A percentile compares a stretch with the other conserved stretches of the same genome.
These are phyloP conservation scores for Mortierella sp. DNA, from an alignment of 371 early-diverging fungal species.

Conservation along the genomic window DNA sequence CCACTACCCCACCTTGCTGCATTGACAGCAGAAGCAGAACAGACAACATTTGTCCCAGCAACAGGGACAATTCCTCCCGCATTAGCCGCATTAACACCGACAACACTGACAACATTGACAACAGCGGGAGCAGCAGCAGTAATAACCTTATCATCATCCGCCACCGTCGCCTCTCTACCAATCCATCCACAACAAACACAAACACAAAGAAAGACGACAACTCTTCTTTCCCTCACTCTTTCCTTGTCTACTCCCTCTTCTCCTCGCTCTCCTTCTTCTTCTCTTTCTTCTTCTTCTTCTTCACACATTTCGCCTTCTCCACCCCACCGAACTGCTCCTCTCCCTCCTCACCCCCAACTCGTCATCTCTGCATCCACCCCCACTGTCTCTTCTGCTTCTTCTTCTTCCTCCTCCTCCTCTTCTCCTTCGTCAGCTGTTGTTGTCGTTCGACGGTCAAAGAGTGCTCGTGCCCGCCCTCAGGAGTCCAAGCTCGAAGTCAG, in stretches of 20 bases:
- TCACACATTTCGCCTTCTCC: neutral
- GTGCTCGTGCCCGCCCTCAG: constrained; percentile 11
- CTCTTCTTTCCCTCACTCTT: neutral
- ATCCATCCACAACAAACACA: neutral
- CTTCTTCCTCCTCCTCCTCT: neutral
- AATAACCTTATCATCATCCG: neutral
- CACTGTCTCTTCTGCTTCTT: neutral
- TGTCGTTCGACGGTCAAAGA: neutral
- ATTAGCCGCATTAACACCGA: constrained; percentile 12
- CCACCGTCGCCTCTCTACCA: neutral
- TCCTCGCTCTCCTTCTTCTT: neutral
- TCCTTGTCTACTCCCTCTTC: neutral
- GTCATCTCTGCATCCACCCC: constrained; percentile 2
- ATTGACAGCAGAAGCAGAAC: neutral
- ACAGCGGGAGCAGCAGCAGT: neutral
- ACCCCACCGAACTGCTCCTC: neutral
- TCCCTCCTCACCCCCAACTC: neutral
- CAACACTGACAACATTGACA: neutral
- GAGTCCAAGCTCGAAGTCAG: constrained; percentile 19
- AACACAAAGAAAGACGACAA: neutral
- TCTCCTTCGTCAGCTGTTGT: neutral
- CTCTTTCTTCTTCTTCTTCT: neutral
- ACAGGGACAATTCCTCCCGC: constrained; percentile 1
- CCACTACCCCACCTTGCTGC: constrained; percentile 7
- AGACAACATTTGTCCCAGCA: neutral